Evolutionary conservation across 73 alveolate genomes (phyloP).

Genomic region (Tetrahymena malaccensis): DNA sequence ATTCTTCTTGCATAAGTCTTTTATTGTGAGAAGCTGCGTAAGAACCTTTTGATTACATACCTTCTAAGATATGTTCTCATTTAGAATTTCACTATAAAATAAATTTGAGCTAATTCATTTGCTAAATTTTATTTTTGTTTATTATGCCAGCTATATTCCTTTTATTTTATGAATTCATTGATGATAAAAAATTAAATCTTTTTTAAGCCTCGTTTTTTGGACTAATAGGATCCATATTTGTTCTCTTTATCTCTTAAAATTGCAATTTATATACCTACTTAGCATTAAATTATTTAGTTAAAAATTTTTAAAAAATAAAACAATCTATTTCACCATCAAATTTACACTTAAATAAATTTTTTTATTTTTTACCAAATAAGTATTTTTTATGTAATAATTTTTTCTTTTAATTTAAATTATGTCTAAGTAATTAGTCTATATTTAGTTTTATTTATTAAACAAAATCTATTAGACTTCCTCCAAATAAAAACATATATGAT

Average conservation of each 20-base stretch:
- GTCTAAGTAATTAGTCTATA: too few relatives aligned
- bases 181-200: neutral
- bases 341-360: too few relatives aligned
- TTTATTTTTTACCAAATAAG: too few relatives aligned
- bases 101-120: neutral
- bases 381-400: too few relatives aligned
- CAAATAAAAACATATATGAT: too few relatives aligned
- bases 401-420: too few relatives aligned
- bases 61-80: neutral
- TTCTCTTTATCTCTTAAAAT: neutral
- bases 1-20: neutral
- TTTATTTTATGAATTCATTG: neutral
- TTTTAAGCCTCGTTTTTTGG: neutral
- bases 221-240: neutral
- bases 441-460: too few relatives aligned
- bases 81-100: neutral
- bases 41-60: neutral
- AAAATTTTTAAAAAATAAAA: too few relatives aligned
- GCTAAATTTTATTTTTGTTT: neutral
- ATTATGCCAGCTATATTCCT: neutral
- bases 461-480: too few relatives aligned
- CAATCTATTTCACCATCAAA: too few relatives aligned
- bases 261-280: neutral
- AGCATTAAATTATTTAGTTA: too few relatives aligned
- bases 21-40: neutral